Evolutionary conservation across 2,329 filamentous ascomycete species (phyloP), one percentile per base, ranked within the genome.

Genomic region (Fusarium gaditjirri): DNA sequence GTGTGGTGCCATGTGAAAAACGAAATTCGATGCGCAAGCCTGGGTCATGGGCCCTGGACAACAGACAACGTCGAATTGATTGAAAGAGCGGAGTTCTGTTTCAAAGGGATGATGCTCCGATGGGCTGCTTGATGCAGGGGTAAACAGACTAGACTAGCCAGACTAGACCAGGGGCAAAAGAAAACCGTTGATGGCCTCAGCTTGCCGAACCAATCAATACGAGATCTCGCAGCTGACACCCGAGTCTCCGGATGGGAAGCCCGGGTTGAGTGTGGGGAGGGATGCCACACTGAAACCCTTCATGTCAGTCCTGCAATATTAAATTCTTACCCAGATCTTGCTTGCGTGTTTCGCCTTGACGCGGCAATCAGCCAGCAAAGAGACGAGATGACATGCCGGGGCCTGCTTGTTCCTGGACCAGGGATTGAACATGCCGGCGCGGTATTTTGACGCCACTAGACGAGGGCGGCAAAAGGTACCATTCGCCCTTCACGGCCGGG

Each of bases 381-480:
- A 72, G 70, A 70, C 56, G 56, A 73, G 65, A 72, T 72, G 70
- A 72, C 70, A 73, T 70, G 49, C 56, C 44, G 41, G 63, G 69
- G 44, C 19, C 38, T 52, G 33, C 31, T 31, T 33, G 25, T 17
- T 31, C 33, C 31, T 46, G 47, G 54, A 35, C 17, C 35, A 43
- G 42, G 54, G 25, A 39, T 41, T 29, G 53, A 31, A 60, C 25
- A 23, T 25, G 31, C 42, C 41, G 43, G 53, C 49, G 57, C 43
- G 29, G 62, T 55, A 61, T 65, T 42, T 57, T 59, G 29, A 62
- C 69, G 69, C 69, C 61, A 55, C 39, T 31, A 43, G 9, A 14
- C 31, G 31, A 53, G 42, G 62, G 52, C 46, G 44, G 33, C 39
- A 39, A 43, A 47, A 23, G 23, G 27, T 21, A 49, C 13, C 27